A percentile compares a stretch with the other conserved stretches of the same genome.
phyloP scores from a whole-genome alignment of 2,329 filamentous ascomycete genomes.

The Neofusicoccum parvum region DNA sequence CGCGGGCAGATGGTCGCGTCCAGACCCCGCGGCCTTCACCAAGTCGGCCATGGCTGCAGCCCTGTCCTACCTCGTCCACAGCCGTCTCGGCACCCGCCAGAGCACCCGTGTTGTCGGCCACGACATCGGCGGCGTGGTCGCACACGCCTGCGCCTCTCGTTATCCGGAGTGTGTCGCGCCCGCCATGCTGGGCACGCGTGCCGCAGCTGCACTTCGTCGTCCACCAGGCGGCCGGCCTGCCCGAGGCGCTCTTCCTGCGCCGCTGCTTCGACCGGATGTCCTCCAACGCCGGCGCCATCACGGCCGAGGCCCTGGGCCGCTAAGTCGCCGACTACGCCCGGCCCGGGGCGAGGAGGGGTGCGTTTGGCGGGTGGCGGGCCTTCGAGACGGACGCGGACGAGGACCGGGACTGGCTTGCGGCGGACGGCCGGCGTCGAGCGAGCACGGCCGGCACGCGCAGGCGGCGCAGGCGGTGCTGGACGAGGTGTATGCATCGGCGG shows the following conservation, averaged over 20 bases:
- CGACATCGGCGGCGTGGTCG: conserved; percentile 53
- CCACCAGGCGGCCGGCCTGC: conserved; percentile 43
- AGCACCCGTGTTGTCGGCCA: conserved; percentile 50
- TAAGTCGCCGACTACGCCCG: conserved; percentile 41
- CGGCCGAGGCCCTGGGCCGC: conserved; percentile 40
- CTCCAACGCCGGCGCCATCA: conserved; percentile 41
- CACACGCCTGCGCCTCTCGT: conserved; percentile 43
- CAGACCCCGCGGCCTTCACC: conserved; percentile 36
- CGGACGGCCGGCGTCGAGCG: conserved; percentile 31
- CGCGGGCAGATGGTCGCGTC: conserved; percentile 42
- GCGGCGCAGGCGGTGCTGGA: conserved; percentile 29
- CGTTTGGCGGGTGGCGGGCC: conserved; percentile 35
- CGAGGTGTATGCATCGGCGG: conserved; percentile 25
- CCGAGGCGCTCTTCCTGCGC: conserved; percentile 46
- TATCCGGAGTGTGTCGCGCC: conserved; percentile 39
- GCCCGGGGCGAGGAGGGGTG: conserved; percentile 38
- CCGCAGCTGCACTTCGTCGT: conserved; percentile 48
- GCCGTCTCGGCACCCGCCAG: conserved; percentile 37
- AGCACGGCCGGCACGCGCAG: conserved; percentile 26
- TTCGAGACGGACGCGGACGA: conserved; percentile 38
- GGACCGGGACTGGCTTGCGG: conserved; percentile 27
- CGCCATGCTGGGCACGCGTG: conserved; percentile 47
- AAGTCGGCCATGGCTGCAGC: conserved; percentile 47
- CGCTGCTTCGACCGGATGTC: conserved; percentile 47
- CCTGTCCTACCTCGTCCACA: conserved; percentile 35